These are phyloP conservation scores for Trichoderma brevicompactum DNA, from an alignment of 2,329 filamentous ascomycete genomes.

Conservation along the genomic window DNA sequence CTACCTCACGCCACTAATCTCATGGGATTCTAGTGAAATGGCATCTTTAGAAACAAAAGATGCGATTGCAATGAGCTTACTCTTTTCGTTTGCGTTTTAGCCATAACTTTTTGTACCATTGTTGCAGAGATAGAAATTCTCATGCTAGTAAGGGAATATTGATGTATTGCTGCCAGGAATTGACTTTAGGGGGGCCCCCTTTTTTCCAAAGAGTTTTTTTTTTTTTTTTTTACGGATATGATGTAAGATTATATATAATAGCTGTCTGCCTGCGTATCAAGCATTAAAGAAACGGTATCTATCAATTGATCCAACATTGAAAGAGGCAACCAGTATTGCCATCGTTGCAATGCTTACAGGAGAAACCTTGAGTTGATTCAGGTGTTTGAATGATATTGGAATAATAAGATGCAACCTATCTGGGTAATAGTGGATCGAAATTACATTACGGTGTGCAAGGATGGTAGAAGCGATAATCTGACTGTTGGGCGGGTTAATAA, in stretches of 20 bases:
- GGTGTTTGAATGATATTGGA: too few species aligned
- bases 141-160: not conserved
- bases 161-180: slow-evolving; percentile 3
- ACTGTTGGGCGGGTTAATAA: too few species aligned
- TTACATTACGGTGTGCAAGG: too few species aligned
- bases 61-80: not conserved
- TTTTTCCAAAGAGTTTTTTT: not conserved
- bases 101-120: slow-evolving; percentile 4
- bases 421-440: too few species aligned
- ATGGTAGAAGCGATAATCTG: too few species aligned
- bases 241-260: slow-evolving; percentile 22
- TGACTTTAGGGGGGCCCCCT: not conserved
- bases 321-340: too few species aligned
- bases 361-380: too few species aligned
- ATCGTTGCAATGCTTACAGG: too few species aligned
- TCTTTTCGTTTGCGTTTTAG: not conserved
- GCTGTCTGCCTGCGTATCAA: not conserved
- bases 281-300: not conserved
- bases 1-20: slow-evolving; percentile 32
- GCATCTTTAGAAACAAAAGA: not conserved
- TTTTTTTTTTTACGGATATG: not conserved
- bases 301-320: not conserved
- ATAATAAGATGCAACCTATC: too few species aligned
- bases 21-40: not conserved
- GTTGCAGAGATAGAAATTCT: slow-evolving; percentile 8